Percentiles rank a stretch among this genome's conserved stretches.
These are phyloP conservation scores for Chamaecrista fasciculata DNA, from an alignment of 306 rosid genomes.

Conservation along the genomic window DNA sequence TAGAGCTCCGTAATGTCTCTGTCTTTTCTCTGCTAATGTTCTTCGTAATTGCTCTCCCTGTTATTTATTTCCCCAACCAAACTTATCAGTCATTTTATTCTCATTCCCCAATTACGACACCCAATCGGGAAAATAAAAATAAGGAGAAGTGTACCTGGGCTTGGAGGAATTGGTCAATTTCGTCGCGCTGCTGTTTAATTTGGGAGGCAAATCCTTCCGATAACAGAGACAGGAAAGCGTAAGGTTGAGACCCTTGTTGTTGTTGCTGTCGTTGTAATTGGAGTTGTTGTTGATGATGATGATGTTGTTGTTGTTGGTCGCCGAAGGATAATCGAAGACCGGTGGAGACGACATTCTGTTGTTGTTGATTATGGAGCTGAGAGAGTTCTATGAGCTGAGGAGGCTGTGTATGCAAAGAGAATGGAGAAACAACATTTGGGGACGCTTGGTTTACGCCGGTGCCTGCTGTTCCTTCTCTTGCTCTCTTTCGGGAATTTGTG, in stretches of 20 bases:
- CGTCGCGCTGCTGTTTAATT: constrained; percentile 71
- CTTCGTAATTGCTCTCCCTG: constrained; percentile 74
- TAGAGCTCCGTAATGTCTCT: constrained; percentile 59
- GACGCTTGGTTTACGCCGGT: constrained; percentile 28
- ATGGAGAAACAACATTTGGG: constrained; percentile 41
- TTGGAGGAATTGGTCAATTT: constrained; percentile 71
- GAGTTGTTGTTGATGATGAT: neutral
- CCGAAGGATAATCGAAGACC: constrained; percentile 79
- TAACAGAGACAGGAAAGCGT: constrained; percentile 49
- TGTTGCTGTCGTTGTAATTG: constrained; percentile 27
- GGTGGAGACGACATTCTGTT: constrained; percentile 79
- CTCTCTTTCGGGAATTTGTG: constrained; percentile 62
- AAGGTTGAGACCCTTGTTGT: constrained; percentile 37
- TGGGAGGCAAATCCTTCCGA: constrained; percentile 58
- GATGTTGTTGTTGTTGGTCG: constrained; percentile 49
- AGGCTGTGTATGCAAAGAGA: constrained; percentile 54
- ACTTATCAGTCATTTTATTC: neutral
- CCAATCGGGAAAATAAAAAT: too few species aligned
- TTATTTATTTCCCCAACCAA: neutral
- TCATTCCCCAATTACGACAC: too few species aligned
- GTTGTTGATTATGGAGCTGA: constrained; percentile 71
- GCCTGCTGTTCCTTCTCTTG: constrained; percentile 54
- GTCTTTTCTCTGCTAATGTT: constrained; percentile 64
- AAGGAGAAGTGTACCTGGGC: constrained; percentile 52
- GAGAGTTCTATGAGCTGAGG: constrained; percentile 77